These are phyloP conservation scores for Ceratocystis ficicola DNA, from an alignment of 2,329 filamentous ascomycete genomes.

Conservation along the genomic window DNA sequence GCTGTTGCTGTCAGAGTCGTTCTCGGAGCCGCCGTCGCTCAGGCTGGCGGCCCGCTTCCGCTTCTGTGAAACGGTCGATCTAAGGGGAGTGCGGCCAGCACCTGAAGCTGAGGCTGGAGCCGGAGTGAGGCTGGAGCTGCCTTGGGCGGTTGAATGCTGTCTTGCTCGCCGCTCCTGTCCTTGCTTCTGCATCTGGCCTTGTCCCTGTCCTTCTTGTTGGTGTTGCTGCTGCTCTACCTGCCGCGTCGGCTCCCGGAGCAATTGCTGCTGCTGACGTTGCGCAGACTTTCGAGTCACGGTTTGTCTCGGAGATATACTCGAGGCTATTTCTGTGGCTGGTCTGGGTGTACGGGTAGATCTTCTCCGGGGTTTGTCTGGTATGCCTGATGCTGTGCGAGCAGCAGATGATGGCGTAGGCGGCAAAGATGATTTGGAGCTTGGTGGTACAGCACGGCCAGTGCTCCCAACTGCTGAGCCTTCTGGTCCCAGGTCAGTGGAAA, in stretches of 20 bases:
- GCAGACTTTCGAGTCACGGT: not conserved
- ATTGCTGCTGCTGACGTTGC: not conserved
- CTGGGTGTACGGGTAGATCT: not conserved
- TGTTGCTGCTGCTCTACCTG: not conserved
- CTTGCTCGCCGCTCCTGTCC: not conserved
- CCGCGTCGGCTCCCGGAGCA: not conserved
- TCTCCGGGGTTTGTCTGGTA: not conserved
- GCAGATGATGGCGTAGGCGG: not conserved
- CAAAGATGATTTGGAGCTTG: not conserved
- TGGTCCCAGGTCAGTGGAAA: too few species aligned
- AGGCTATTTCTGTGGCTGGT: not conserved
- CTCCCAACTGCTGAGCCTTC: not conserved
- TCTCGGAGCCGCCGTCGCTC: not conserved
- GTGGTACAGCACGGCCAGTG: not conserved
- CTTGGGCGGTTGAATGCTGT: not conserved
- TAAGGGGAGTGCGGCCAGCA: conserved; percentile 4
- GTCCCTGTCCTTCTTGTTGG: not conserved
- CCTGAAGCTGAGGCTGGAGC: not conserved
- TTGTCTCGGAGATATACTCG: conserved; percentile 6
- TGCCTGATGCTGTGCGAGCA: not conserved
- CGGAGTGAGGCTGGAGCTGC: not conserved
- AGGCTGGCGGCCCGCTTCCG: conserved; percentile 2
- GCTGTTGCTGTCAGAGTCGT: conserved; percentile 15
- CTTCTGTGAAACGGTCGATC: conserved; percentile 1
- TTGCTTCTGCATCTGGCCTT: not conserved